Percentiles rank a stretch among this genome's conserved stretches.
phyloP scores from a whole-genome alignment of 2,329 filamentous ascomycete species.

The Rugonectria rugulosa region DNA sequence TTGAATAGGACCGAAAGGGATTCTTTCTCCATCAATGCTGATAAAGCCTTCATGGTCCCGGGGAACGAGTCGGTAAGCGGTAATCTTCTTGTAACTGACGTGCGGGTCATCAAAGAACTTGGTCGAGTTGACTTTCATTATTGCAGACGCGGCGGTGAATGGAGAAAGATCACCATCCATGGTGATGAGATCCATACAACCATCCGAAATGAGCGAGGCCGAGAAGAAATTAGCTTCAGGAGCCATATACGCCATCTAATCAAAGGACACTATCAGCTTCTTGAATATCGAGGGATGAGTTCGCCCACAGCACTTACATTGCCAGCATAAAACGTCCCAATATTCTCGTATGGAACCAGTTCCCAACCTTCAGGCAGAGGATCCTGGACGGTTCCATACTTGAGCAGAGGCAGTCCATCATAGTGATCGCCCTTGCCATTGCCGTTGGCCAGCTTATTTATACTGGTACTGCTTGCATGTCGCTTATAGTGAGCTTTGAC shows the following conservation, averaged over 20 bases:
- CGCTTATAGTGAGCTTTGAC: constrained; percentile 77
- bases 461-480: constrained; percentile 48
- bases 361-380: constrained; percentile 81
- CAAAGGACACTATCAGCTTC: constrained; percentile 25
- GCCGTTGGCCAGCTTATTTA: constrained; percentile 29
- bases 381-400: constrained; percentile 82
- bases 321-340: constrained; percentile 93
- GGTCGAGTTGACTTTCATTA: constrained; percentile 75
- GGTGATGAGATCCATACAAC: constrained; percentile 83
- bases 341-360: constrained; percentile 73
- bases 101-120: constrained; percentile 81
- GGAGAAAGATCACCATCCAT: constrained; percentile 79
- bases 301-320: constrained; percentile 65
- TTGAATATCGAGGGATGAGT: neutral
- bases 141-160: constrained; percentile 70
- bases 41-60: constrained; percentile 81
- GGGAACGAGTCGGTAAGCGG: constrained; percentile 86
- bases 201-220: constrained; percentile 82
- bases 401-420: constrained; percentile 73
- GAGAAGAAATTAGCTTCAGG: constrained; percentile 88
- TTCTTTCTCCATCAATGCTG: constrained; percentile 89
- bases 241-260: constrained; percentile 87
- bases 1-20: constrained; percentile 90
- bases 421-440: constrained; percentile 39
- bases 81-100: constrained; percentile 83